These are phyloP conservation scores for Plantago rigida DNA, from an alignment of 305 asterid species.

Conservation along the genomic window DNA sequence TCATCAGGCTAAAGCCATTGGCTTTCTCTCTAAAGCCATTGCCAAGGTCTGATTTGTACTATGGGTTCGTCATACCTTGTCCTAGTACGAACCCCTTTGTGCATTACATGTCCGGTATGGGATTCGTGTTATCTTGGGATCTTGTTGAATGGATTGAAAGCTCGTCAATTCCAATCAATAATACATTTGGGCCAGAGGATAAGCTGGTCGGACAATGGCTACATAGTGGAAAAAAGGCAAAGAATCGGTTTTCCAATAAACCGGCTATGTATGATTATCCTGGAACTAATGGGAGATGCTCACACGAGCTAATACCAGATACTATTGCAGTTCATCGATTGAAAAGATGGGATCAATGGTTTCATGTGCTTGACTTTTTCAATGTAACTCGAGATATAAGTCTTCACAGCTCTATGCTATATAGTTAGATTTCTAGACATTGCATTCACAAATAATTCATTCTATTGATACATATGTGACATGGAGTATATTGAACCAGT, in stretches of 20 bases:
- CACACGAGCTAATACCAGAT: slow-evolving; percentile 59
- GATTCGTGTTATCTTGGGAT: slow-evolving; percentile 66
- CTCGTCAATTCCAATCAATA: slow-evolving; percentile 37
- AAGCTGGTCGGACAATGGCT: slow-evolving; percentile 67
- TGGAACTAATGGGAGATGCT: slow-evolving; percentile 65
- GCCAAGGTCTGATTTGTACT: slow-evolving; percentile 54
- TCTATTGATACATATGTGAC: not conserved
- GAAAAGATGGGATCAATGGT: slow-evolving; percentile 71
- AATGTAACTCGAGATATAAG: slow-evolving; percentile 48
- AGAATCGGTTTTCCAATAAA: slow-evolving; percentile 50
- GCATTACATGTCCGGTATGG: slow-evolving; percentile 79
- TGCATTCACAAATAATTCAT: not conserved
- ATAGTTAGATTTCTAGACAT: slow-evolving; percentile 1
- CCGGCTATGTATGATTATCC: slow-evolving; percentile 82
- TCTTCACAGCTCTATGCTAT: slow-evolving; percentile 34
- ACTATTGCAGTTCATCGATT: slow-evolving; percentile 61
- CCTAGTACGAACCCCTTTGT: slow-evolving; percentile 63
- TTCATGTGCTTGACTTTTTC: slow-evolving; percentile 47
- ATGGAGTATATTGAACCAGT: too few relatives aligned
- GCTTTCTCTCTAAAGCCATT: slow-evolving; percentile 41
- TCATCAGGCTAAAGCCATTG: slow-evolving; percentile 44
- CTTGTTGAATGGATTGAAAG: slow-evolving; percentile 55
- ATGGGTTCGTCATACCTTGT: slow-evolving; percentile 73
- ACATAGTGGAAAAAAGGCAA: slow-evolving; percentile 49
- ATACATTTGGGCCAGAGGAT: slow-evolving; percentile 62